A percentile compares a stretch with the other conserved stretches of the same genome.
Conservation (phyloP, 352 stramenopile genomes). For the Phytophthora tentaculata region DNA sequence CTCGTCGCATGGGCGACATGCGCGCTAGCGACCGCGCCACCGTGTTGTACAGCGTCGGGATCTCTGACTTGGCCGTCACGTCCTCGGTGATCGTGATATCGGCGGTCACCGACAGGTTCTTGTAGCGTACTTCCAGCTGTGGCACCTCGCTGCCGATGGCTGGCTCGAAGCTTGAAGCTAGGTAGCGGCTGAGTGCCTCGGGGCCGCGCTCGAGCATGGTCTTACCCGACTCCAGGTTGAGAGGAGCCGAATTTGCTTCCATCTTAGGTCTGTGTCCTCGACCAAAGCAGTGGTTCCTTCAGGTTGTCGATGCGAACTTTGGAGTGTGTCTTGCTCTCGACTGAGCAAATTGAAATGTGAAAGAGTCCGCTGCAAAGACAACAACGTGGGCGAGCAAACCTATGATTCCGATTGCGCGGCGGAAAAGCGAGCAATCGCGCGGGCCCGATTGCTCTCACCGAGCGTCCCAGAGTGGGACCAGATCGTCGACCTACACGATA, state of each 20-base stretch:
- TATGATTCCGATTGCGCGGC: constrained; percentile 1
- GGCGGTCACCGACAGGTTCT: background rate
- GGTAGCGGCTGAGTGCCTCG: background rate
- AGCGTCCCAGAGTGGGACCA: background rate
- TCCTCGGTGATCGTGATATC: background rate
- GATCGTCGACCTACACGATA: too few species aligned
- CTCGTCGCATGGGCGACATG: background rate
- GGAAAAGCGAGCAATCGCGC: background rate
- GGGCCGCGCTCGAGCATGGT: background rate
- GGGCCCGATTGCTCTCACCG: background rate
- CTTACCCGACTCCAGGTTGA: background rate
- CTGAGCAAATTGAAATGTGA: background rate
- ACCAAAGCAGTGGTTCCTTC: background rate
- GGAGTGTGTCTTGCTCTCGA: background rate
- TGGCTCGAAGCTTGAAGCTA: background rate
- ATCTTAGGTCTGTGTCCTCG: background rate
- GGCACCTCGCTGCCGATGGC: background rate
- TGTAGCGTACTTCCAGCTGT: background rate
- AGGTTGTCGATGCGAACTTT: background rate
- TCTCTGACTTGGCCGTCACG: background rate
- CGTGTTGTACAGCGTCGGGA: constrained; percentile 1
- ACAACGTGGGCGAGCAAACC: background rate
- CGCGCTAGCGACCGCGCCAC: background rate
- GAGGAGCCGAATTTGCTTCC: background rate
- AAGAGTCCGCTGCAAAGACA: background rate